Evolutionary conservation across 1,284 basidiomycete genomes (phyloP).

Genomic region (Uromyces viciae-fabae): DNA sequence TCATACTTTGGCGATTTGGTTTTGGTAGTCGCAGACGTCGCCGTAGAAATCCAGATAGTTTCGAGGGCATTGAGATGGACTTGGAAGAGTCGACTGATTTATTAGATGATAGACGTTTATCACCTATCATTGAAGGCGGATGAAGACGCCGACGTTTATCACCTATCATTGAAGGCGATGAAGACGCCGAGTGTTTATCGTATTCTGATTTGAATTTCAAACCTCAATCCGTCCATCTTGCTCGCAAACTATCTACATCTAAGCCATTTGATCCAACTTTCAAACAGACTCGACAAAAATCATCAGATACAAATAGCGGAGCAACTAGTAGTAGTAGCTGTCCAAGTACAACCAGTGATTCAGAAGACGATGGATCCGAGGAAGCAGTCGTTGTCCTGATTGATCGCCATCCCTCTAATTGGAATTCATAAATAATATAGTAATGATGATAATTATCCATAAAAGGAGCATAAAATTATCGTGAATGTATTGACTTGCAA

Average conservation of each 20-base stretch:
- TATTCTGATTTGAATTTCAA: neutral
- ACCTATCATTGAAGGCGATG: constrained; percentile 15
- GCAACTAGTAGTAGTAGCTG: neutral
- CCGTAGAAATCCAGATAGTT: neutral
- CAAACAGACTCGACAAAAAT: no score
- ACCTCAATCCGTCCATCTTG: neutral
- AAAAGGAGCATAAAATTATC: no score
- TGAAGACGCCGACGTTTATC: neutral
- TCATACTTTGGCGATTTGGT: constrained; percentile 29
- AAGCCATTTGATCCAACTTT: no score
- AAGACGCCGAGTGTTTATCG: neutral
- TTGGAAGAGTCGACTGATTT: neutral
- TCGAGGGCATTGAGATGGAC: constrained; percentile 21
- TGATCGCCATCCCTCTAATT: constrained; percentile 14
- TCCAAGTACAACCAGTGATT: neutral
- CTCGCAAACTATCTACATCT: neutral
- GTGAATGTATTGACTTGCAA: no score
- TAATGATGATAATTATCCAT: no score
- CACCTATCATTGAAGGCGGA: constrained; percentile 11
- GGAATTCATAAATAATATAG: neutral
- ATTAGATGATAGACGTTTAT: neutral
- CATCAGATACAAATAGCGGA: no score
- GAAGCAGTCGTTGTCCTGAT: constrained; percentile 22
- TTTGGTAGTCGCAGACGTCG: neutral
- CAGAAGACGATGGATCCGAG: constrained; percentile 16